Percentiles rank a stretch among this genome's conserved stretches.
Evolutionary conservation across 352 stramenopile genomes (phyloP).

Genomic region (Peronospora belbahrii): DNA sequence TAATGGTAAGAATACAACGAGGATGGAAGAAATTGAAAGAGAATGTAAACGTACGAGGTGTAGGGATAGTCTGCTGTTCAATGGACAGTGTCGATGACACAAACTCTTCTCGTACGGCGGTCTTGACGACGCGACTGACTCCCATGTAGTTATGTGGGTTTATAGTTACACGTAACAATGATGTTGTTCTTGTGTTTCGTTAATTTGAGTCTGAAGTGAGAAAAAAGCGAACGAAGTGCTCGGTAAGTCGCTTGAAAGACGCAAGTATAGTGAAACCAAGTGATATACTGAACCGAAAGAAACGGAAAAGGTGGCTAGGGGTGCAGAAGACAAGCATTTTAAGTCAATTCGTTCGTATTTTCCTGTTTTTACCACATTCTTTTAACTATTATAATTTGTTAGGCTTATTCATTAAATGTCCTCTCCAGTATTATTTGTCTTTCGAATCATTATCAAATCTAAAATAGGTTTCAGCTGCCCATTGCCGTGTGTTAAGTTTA

Average conservation of each 20-base stretch:
- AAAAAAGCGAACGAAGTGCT: conserved; percentile 14
- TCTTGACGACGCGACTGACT: conserved; percentile 23
- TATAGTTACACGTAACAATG: too few species aligned
- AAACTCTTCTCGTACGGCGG: conserved; percentile 13
- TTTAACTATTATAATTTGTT: too few species aligned
- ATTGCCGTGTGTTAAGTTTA: too few species aligned
- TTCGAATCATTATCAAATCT: too few species aligned
- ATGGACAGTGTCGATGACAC: conserved; percentile 13
- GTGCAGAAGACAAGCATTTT: conserved; percentile 12
- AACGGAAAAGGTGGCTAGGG: conserved; percentile 12
- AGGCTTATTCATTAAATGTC: too few species aligned
- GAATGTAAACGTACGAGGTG: conserved; percentile 12
- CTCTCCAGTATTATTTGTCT: too few species aligned
- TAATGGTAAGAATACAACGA: not conserved
- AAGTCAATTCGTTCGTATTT: too few species aligned
- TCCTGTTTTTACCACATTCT: too few species aligned
- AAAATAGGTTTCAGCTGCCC: too few species aligned
- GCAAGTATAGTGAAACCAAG: conserved; percentile 3
- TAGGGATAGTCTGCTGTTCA: conserved; percentile 5
- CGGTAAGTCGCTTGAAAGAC: not conserved
- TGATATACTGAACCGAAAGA: not conserved
- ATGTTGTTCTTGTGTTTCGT: conserved; percentile 9
- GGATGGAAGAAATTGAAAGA: not conserved
- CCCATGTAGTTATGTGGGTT: conserved; percentile 15
- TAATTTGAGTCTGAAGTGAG: conserved; percentile 18